These are phyloP conservation scores for Tephrocybe sp. DNA, from an alignment of 768 basidiomycete species.

Conservation along the genomic window DNA sequence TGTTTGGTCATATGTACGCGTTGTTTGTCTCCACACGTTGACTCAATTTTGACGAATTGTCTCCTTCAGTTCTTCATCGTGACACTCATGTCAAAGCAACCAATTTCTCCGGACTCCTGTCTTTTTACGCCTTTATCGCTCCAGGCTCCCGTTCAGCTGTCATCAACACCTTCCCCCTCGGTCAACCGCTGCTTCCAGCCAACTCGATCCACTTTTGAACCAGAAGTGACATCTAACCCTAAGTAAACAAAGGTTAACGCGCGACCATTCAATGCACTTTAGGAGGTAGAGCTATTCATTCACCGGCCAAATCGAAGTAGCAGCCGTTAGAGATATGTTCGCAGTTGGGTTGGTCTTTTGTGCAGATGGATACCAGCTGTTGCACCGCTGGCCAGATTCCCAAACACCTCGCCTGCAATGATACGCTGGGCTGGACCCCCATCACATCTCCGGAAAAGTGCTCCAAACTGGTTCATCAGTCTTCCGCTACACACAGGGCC, in stretches of 20 bases:
- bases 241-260: constrained; percentile 38
- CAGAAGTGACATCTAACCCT: constrained; percentile 64
- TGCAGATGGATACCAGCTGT: constrained; percentile 9
- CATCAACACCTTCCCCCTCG: constrained; percentile 26
- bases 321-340: constrained; percentile 19
- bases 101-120: constrained; percentile 8
- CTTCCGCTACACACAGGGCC: constrained; percentile 41
- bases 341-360: constrained; percentile 16
- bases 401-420: constrained; percentile 35
- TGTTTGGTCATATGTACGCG: constrained; percentile 27
- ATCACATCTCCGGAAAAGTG: constrained; percentile 59
- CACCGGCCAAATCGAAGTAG: constrained; percentile 20
- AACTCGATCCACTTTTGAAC: constrained; percentile 46
- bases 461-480: constrained; percentile 21
- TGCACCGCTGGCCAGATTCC: constrained; percentile 7
- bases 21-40: constrained; percentile 14
- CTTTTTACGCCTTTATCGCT: constrained; percentile 46
- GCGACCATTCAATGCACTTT: constrained; percentile 31
- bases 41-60: no score
- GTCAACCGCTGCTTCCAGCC: constrained; percentile 47
- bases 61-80: constrained; percentile 11
- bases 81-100: constrained; percentile 17
- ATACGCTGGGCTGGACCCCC: constrained; percentile 31
- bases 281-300: constrained; percentile 24
- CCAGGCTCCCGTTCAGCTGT: constrained; percentile 41